Conservation (phyloP, 768 basidiomycete species). For the Nidula microcarpa region DNA sequence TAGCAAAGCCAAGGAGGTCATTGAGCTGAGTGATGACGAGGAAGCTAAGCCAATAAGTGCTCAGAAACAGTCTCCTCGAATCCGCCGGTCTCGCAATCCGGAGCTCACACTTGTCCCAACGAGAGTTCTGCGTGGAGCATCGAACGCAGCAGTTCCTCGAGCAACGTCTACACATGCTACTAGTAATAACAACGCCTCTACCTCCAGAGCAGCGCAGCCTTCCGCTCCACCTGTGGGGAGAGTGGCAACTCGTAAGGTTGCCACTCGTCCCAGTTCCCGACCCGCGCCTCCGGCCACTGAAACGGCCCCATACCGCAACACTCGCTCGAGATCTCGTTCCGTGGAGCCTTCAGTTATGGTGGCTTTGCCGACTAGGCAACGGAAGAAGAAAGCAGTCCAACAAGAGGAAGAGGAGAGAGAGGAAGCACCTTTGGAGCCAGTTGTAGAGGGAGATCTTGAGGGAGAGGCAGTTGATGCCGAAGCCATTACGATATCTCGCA, state of each 20-base stretch:
- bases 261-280: not conserved
- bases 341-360: slow-evolving; percentile 18
- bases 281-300: not conserved
- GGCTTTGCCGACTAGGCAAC: not conserved
- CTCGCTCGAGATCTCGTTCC: slow-evolving; percentile 27
- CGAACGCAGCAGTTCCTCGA: too few species aligned
- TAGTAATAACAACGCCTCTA: too few species aligned
- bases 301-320: slow-evolving; percentile 26
- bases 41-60: too few species aligned
- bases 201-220: not conserved
- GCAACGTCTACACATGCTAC: too few species aligned
- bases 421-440: not conserved
- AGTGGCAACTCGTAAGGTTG: not conserved
- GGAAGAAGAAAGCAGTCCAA: not conserved
- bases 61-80: too few species aligned
- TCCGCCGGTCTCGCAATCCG: too few species aligned
- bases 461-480: not conserved
- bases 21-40: too few species aligned
- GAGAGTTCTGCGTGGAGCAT: too few species aligned
- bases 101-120: too few species aligned
- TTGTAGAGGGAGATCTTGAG: not conserved
- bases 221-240: not conserved
- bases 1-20: too few species aligned
- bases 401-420: not conserved
- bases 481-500: not conserved